phyloP scores from a whole-genome alignment of 2,329 filamentous ascomycete genomes.

The Bipolaris oryzae region DNA sequence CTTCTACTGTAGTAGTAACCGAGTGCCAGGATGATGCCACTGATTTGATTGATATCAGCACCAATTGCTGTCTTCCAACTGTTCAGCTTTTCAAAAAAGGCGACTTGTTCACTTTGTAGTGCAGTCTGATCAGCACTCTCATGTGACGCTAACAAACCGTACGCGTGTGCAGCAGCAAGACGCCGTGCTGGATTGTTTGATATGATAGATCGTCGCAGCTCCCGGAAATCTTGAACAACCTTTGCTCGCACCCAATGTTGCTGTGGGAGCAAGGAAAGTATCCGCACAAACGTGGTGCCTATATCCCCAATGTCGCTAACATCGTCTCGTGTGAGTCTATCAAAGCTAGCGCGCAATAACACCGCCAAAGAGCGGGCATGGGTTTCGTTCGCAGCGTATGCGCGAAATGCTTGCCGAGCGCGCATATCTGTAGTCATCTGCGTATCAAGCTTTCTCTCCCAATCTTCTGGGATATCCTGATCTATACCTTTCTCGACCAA shows the following conservation, averaged over 20 bases:
- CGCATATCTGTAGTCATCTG: conserved; percentile 72
- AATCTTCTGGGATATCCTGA: conserved; percentile 73
- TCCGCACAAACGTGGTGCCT: conserved; percentile 59
- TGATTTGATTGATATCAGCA: conserved; percentile 62
- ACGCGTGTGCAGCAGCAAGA: conserved; percentile 68
- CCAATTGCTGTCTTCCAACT: conserved; percentile 66
- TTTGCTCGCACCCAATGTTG: conserved; percentile 42
- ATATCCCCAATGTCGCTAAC: conserved; percentile 53
- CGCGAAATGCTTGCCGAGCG: conserved; percentile 64
- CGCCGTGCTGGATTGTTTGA: conserved; percentile 76
- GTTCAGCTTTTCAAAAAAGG: conserved; percentile 55
- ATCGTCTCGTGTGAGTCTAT: conserved; percentile 50
- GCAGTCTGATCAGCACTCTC: conserved; percentile 48
- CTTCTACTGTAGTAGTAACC: conserved; percentile 64
- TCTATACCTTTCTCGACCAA: conserved; percentile 53
- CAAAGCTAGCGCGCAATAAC: conserved; percentile 54
- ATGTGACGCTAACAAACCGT: conserved; percentile 79
- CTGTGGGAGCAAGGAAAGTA: conserved; percentile 62
- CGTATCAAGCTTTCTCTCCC: conserved; percentile 80
- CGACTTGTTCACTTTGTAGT: conserved; percentile 52
- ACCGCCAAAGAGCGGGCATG: conserved; percentile 47
- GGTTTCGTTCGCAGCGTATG: conserved; percentile 50
- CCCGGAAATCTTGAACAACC: conserved; percentile 46
- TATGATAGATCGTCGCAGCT: conserved; percentile 65
- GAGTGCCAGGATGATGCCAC: conserved; percentile 65